phyloP scores from a whole-genome alignment of 345 rosid species.

The Eutrema heterophyllum region DNA sequence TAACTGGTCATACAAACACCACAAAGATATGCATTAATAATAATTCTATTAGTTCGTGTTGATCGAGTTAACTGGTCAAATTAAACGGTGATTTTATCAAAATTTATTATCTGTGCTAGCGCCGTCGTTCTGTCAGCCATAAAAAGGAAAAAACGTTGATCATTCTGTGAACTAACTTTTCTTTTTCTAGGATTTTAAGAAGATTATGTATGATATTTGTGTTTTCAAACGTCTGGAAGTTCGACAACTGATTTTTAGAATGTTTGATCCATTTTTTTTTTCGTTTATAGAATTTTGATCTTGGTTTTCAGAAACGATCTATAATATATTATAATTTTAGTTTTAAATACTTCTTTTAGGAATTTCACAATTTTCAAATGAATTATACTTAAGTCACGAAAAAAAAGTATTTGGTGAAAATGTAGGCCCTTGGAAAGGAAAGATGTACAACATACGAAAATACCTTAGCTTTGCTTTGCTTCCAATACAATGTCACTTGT shows the following conservation, averaged over 20 bases:
- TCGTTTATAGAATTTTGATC: neutral
- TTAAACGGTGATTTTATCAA: neutral
- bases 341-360: neutral
- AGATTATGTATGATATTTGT: neutral
- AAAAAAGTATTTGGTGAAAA: neutral
- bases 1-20: neutral
- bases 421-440: constrained; percentile 10
- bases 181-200: too few relatives aligned
- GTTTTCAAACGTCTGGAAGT: neutral
- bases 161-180: neutral
- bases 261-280: too few relatives aligned
- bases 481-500: constrained; percentile 38
- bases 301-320: neutral
- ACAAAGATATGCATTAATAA: too few relatives aligned
- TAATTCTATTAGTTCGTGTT: too few relatives aligned
- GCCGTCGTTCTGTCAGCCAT: neutral
- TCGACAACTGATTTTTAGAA: neutral
- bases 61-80: neutral
- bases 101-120: neutral
- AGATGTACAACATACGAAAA: constrained; percentile 27
- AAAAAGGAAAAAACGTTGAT: neutral
- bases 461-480: constrained; percentile 46
- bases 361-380: neutral
- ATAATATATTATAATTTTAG: neutral
- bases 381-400: neutral